Evolutionary conservation across 2,329 filamentous ascomycete species (phyloP).

Genomic region (Aspergillus fumigatus): DNA sequence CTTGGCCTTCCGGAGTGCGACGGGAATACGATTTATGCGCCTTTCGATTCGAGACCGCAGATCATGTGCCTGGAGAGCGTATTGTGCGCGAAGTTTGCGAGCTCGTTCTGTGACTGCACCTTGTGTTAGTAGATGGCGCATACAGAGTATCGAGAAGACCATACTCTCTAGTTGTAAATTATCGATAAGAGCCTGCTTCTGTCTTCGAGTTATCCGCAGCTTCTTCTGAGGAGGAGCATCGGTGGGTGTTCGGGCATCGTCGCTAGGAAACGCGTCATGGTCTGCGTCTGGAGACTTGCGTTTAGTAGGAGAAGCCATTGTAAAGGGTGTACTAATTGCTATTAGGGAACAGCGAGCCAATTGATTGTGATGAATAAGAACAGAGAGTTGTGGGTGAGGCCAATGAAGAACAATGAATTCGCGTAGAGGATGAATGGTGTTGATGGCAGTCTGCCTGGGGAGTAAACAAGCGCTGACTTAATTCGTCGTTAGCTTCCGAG

Average conservation of each 20-base stretch:
- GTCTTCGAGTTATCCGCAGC: conserved; percentile 59
- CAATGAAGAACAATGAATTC: conserved; percentile 6
- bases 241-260: conserved; percentile 41
- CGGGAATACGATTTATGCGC: conserved; percentile 87
- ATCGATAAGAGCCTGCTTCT: conserved; percentile 84
- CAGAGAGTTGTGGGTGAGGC: background rate
- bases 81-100: conserved; percentile 81
- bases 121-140: conserved; percentile 6
- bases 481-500: conserved; percentile 17
- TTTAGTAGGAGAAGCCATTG: conserved; percentile 39
- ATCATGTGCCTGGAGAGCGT: conserved; percentile 80
- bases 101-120: conserved; percentile 77
- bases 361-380: background rate
- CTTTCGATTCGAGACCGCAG: conserved; percentile 83
- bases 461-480: conserved; percentile 40
- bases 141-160: conserved; percentile 23
- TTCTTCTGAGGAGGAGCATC: conserved; percentile 61
- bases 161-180: conserved; percentile 85
- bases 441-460: conserved; percentile 7
- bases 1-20: conserved; percentile 68
- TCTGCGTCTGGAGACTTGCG: conserved; percentile 35
- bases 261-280: conserved; percentile 42
- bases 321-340: background rate
- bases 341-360: background rate
- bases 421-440: conserved; percentile 14